Percentiles rank a stretch among this genome's conserved stretches.
Evolutionary conservation across 768 basidiomycete species (phyloP).

Genomic region (Fistulinella prunicolor): DNA sequence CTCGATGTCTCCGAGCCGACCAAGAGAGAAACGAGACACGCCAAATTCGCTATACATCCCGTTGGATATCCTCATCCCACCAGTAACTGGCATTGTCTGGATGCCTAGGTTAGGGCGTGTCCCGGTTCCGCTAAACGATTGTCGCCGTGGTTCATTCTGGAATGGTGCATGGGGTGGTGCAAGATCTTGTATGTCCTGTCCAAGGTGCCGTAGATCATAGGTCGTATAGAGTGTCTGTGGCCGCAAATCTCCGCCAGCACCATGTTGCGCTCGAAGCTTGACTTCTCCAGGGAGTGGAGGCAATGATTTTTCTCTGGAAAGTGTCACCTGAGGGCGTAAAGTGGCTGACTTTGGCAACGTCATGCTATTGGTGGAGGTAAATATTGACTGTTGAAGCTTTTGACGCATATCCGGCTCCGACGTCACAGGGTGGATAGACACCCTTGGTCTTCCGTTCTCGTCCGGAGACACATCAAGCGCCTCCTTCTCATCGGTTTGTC

Average conservation of each 20-base stretch:
- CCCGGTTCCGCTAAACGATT: slow-evolving; percentile 71
- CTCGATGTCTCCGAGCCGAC: slow-evolving; percentile 32
- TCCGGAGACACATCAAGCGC: slow-evolving; percentile 27
- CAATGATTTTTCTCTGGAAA: slow-evolving; percentile 68
- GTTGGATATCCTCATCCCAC: slow-evolving; percentile 30
- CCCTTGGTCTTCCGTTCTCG: slow-evolving; percentile 37
- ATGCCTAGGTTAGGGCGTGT: slow-evolving; percentile 51
- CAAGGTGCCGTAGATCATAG: slow-evolving; percentile 54
- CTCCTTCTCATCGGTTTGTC: slow-evolving; percentile 45
- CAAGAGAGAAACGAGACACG: slow-evolving; percentile 56
- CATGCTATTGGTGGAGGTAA: slow-evolving; percentile 33
- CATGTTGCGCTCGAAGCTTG: slow-evolving; percentile 38
- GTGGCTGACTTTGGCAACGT: slow-evolving; percentile 24
- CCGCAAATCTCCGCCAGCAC: slow-evolving; percentile 40
- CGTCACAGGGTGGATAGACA: slow-evolving; percentile 47
- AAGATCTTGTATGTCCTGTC: slow-evolving; percentile 45
- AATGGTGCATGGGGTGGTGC: slow-evolving; percentile 64
- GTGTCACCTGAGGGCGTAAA: slow-evolving; percentile 13
- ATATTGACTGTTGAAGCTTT: slow-evolving; percentile 37
- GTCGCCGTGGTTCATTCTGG: slow-evolving; percentile 59
- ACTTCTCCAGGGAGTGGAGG: slow-evolving; percentile 70
- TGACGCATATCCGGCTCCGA: slow-evolving; percentile 65
- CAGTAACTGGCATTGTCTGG: slow-evolving; percentile 48
- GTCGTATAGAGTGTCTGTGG: slow-evolving; percentile 66
- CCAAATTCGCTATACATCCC: slow-evolving; percentile 74